Base-by-base conservation (phyloP, 345 rosid genomes). In the Diplotaxis tenuifolia region DNA sequence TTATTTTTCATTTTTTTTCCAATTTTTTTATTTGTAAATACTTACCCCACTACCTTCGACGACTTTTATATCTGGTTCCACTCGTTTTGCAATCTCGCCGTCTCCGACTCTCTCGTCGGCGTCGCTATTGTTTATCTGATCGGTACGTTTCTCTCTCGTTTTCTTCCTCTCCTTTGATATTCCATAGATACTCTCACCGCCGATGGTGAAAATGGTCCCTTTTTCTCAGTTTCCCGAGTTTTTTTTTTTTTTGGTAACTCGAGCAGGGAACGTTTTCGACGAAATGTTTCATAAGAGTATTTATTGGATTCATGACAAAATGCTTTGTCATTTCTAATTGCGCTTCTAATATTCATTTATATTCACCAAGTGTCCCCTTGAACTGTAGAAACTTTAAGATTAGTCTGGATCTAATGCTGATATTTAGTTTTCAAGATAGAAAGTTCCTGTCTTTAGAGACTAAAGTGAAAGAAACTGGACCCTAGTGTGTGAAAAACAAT, bases 241-340 rank as follows among this genome's bases (percentile, higher is more conserved):
- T 14, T 45, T 36, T 14, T 25, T 27, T 18, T 9, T 29, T 34
- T 14, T 25, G 2, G 2, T 8, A 12, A 60, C 19, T 60, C 34
- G 15, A 27, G 73, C 78, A 75, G 4, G 20, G 22, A 68, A 61
- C 8, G 4, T 75, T 69, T 53, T 75, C 58, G 69, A 68, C 54
- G 49, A 75, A 75, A 75, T 75, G 68, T 52, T 68, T 60, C 55
- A 66, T 9, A 25, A 32, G 67, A 32, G 2, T 2, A 0, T 42
- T 0, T 27, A 16, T 19, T 52, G 18, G 9, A 67, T 28, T 67
- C 31, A 65, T 36, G 10, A 4, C 42, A 25, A 42, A 40, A 58
- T 23, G 52, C 9, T 18, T 0, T 67, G 23, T 31, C 10, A 72
- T 62, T 21, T 18, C 0, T 9, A 0, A 32, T 5, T 22, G 11